Conservation (phyloP, 371 early-diverging fungal genomes). For the Zychaea mexicana region DNA sequence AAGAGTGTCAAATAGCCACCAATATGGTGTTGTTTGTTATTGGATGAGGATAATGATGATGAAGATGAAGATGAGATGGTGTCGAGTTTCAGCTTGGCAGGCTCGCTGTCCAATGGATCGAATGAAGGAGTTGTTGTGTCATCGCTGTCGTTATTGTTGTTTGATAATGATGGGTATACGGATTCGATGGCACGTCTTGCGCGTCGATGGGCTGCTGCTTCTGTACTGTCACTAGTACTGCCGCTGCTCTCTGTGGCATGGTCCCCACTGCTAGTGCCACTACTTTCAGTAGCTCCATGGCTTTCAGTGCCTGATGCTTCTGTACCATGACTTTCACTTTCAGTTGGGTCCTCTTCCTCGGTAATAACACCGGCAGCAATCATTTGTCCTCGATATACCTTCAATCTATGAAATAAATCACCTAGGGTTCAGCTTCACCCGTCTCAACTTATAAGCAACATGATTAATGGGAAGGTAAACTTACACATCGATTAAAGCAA, state of each 20-base stretch:
- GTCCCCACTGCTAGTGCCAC: background rate
- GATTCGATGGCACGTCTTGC: constrained; percentile 3
- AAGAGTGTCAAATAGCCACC: constrained; percentile 17
- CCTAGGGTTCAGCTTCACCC: background rate
- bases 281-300: background rate
- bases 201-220: background rate
- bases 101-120: background rate
- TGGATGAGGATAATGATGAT: background rate
- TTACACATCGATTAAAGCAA: constrained; percentile 49
- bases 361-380: constrained; percentile 23
- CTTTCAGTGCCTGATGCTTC: background rate
- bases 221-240: background rate
- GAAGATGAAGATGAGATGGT: background rate
- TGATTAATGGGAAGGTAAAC: no score
- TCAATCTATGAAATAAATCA: constrained; percentile 22
- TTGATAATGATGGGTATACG: background rate
- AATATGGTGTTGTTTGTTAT: background rate
- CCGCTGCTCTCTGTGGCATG: background rate
- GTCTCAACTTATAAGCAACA: background rate
- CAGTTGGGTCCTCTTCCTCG: constrained; percentile 15
- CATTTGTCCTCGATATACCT: constrained; percentile 36
- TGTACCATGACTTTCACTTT: constrained; percentile 4
- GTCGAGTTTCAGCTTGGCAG: background rate
- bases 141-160: background rate
- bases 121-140: background rate